Percentiles rank a stretch among this genome's conserved stretches.
phyloP scores from a whole-genome alignment of 495 filamentous ascomycete genomes.

The Wilcoxina mikolae region DNA sequence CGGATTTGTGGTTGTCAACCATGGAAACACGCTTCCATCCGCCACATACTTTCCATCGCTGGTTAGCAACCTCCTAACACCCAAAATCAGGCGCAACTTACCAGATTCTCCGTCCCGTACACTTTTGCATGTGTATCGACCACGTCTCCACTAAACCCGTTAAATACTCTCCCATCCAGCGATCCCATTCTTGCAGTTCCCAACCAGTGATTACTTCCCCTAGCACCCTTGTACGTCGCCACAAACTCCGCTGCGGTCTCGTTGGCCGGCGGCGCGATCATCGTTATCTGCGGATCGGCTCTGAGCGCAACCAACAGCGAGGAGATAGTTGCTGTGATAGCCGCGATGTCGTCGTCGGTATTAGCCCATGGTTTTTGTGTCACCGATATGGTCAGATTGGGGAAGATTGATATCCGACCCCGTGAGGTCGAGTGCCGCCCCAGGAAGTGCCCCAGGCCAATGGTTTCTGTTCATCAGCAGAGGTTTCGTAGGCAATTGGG shows the following conservation, averaged over 20 bases:
- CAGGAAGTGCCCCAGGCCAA: conserved; percentile 45
- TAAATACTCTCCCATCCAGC: conserved; percentile 45
- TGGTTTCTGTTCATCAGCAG: no score
- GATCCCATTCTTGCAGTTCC: conserved; percentile 48
- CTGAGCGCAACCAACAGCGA: conserved; percentile 42
- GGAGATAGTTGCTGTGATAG: conserved; percentile 41
- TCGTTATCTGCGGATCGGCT: conserved; percentile 39
- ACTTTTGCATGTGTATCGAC: conserved; percentile 57
- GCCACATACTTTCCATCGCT: conserved; percentile 36
- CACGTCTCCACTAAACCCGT: conserved; percentile 42
- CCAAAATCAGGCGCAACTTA: conserved; percentile 10
- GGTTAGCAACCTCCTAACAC: neutral
- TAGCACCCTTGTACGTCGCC: conserved; percentile 38
- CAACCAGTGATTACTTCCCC: conserved; percentile 58
- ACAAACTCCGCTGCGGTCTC: conserved; percentile 40
- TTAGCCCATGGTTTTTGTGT: conserved; percentile 41
- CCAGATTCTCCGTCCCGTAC: conserved; percentile 55
- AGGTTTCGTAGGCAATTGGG: no score
- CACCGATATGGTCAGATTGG: conserved; percentile 39
- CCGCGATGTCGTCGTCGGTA: conserved; percentile 37
- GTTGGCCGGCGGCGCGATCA: conserved; percentile 38
- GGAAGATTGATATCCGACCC: conserved; percentile 46
- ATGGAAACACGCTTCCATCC: conserved; percentile 51
- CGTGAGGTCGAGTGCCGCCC: conserved; percentile 47
- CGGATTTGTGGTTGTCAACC: conserved; percentile 46